Evolutionary conservation across 495 filamentous ascomycete genomes (phyloP).

Genomic region (Penicillium cataractarum): DNA sequence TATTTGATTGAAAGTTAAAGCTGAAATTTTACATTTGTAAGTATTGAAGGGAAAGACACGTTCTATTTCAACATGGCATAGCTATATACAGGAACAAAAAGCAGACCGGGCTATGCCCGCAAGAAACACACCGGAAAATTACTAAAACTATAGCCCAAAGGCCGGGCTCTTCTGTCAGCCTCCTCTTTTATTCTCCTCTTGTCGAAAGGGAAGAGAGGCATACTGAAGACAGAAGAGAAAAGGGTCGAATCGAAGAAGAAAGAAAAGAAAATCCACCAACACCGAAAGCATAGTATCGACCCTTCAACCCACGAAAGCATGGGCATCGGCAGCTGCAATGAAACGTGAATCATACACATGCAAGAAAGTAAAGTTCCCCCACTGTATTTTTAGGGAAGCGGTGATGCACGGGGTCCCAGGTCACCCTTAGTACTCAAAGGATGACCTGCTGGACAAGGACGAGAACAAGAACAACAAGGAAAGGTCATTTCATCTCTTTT

Average conservation of each 20-base stretch:
- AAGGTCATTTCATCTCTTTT: slow-evolving; percentile 13
- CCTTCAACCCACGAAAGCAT: slow-evolving; percentile 21
- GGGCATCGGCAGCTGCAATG: slow-evolving; percentile 31
- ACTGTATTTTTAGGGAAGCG: background rate
- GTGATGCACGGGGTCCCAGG: slow-evolving; percentile 10
- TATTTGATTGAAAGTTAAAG: background rate
- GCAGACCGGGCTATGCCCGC: slow-evolving; percentile 31
- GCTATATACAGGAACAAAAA: slow-evolving; percentile 32
- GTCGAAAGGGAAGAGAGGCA: background rate
- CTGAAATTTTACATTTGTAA: background rate
- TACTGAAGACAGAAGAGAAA: background rate
- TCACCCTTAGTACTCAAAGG: background rate
- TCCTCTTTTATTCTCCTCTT: background rate
- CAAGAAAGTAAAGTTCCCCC: slow-evolving; percentile 19
- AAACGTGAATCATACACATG: slow-evolving; percentile 45
- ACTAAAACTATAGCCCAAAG: slow-evolving; percentile 27
- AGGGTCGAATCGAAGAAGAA: slow-evolving; percentile 6
- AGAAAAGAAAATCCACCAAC: slow-evolving; percentile 34
- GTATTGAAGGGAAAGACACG: slow-evolving; percentile 8
- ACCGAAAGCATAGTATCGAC: slow-evolving; percentile 29
- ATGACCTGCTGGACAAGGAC: background rate
- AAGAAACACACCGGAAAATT: slow-evolving; percentile 15
- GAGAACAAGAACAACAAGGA: slow-evolving; percentile 8
- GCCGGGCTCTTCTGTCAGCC: slow-evolving; percentile 1
- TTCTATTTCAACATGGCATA: slow-evolving; percentile 34